These are phyloP conservation scores for Geotrichum fermentans DNA, from an alignment of 1,139 yeast species.

Conservation along the genomic window DNA sequence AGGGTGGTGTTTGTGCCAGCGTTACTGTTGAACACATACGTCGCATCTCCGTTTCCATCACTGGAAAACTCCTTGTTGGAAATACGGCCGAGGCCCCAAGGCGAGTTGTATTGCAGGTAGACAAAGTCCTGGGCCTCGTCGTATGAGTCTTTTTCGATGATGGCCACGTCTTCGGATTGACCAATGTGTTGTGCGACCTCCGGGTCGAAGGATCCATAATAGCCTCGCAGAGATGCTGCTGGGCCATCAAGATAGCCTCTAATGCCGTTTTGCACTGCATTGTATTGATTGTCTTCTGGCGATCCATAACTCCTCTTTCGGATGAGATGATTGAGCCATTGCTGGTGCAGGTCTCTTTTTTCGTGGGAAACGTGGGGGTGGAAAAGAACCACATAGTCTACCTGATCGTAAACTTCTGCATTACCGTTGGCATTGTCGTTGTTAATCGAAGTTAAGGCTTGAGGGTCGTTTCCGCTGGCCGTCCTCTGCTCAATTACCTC, in stretches of 20 bases:
- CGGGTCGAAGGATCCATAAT: constrained; percentile 29
- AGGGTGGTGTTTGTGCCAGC: constrained; percentile 53
- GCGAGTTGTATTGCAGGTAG: constrained; percentile 28
- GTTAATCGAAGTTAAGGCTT: too few relatives aligned
- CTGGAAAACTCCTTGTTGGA: constrained; percentile 35
- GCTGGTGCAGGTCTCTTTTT: constrained; percentile 20
- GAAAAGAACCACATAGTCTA: constrained; percentile 17
- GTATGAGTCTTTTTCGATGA: constrained; percentile 48
- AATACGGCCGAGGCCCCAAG: constrained; percentile 58
- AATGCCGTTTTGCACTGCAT: constrained; percentile 37
- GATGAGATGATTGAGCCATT: constrained; percentile 20
- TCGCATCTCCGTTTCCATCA: constrained; percentile 15
- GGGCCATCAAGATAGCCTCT: constrained; percentile 54
- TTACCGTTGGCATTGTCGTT: neutral
- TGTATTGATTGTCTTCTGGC: constrained; percentile 1
- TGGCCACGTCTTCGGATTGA: constrained; percentile 42
- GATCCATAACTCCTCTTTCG: neutral
- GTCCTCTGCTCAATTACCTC: neutral
- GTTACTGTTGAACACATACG: constrained; percentile 45
- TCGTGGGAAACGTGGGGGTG: constrained; percentile 6
- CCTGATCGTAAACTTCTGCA: neutral
- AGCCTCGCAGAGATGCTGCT: constrained; percentile 41
- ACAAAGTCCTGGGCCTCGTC: constrained; percentile 23
- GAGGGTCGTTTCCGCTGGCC: neutral
- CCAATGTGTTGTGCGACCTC: constrained; percentile 40